Evolutionary conservation across 2,329 filamentous ascomycete genomes (phyloP).

Genomic region (Penicillium hordei): DNA sequence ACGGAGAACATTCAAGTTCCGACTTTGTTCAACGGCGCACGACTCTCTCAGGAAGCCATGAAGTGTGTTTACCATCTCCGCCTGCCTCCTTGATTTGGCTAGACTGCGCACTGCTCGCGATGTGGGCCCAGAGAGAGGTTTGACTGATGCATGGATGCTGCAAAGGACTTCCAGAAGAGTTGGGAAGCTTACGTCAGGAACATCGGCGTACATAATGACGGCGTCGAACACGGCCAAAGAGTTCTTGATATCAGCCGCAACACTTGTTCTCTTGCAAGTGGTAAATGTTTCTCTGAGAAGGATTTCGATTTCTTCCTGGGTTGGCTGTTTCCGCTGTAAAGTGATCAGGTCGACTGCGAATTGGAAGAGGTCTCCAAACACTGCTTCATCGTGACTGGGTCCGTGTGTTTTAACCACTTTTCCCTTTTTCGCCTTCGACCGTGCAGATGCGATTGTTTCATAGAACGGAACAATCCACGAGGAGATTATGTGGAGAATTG

Average conservation of each 20-base stretch:
- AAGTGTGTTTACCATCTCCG: slow-evolving; percentile 41
- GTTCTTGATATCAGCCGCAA: slow-evolving; percentile 45
- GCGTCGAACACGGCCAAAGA: slow-evolving; percentile 44
- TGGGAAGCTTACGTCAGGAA: slow-evolving; percentile 40
- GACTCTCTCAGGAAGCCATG: slow-evolving; percentile 39
- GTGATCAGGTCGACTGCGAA: slow-evolving; percentile 46
- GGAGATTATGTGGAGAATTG: slow-evolving; percentile 42
- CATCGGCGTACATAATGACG: slow-evolving; percentile 42
- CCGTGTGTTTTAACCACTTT: slow-evolving; percentile 36
- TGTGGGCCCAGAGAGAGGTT: slow-evolving; percentile 44
- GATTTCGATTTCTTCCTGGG: slow-evolving; percentile 37
- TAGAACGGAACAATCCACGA: slow-evolving; percentile 43
- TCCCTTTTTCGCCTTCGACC: slow-evolving; percentile 40
- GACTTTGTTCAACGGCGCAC: slow-evolving; percentile 31
- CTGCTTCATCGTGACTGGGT: slow-evolving; percentile 35
- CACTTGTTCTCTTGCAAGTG: slow-evolving; percentile 44
- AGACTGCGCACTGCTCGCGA: slow-evolving; percentile 45
- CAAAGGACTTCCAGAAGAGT: slow-evolving; percentile 44
- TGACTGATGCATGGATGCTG: slow-evolving; percentile 47
- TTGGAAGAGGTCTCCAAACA: slow-evolving; percentile 42
- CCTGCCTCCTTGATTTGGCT: slow-evolving; percentile 40
- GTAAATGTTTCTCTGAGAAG: slow-evolving; percentile 40
- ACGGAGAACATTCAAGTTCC: slow-evolving; percentile 43
- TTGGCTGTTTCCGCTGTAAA: slow-evolving; percentile 41
- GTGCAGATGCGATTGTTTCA: slow-evolving; percentile 36